Conservation (phyloP, 352 stramenopile species). For the Nothophytophthora sp. region DNA sequence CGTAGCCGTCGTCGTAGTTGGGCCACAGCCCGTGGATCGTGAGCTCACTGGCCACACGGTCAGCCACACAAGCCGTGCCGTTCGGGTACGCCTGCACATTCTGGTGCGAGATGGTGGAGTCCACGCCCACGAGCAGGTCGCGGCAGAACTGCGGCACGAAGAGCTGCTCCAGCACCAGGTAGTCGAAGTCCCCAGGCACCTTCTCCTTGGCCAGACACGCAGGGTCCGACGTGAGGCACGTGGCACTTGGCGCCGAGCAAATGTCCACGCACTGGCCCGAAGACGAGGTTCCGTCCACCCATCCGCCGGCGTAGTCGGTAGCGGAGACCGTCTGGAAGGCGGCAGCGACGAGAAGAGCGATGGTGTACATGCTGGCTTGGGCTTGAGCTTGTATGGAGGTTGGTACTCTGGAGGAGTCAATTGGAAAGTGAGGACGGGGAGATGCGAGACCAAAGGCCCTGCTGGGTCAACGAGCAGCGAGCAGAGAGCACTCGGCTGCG, state of each 20-base stretch:
- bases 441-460: constrained; percentile 3
- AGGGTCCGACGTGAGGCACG: constrained; percentile 52
- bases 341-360: constrained; percentile 14
- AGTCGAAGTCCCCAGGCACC: constrained; percentile 72
- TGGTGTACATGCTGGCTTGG: constrained; percentile 18
- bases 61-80: constrained; percentile 44
- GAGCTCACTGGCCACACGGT: constrained; percentile 51
- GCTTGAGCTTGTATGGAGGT: constrained; percentile 8
- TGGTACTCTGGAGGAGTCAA: constrained; percentile 20
- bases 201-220: constrained; percentile 64
- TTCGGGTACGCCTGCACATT: constrained; percentile 71
- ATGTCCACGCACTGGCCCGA: constrained; percentile 72
- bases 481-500: constrained; percentile 18
- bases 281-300: constrained; percentile 34
- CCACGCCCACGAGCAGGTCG: constrained; percentile 64
- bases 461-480: constrained; percentile 17
- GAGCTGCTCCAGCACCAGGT: constrained; percentile 75
- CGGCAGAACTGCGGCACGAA: constrained; percentile 84
- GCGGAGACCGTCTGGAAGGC: constrained; percentile 18
- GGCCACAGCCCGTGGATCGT: constrained; percentile 82
- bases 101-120: constrained; percentile 81
- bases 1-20: constrained; percentile 78
- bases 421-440: constrained; percentile 11
- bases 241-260: constrained; percentile 61
- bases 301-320: constrained; percentile 64